Conservation (phyloP, 2,329 filamentous ascomycete genomes). For the Purpureocillium lavendulum region DNA sequence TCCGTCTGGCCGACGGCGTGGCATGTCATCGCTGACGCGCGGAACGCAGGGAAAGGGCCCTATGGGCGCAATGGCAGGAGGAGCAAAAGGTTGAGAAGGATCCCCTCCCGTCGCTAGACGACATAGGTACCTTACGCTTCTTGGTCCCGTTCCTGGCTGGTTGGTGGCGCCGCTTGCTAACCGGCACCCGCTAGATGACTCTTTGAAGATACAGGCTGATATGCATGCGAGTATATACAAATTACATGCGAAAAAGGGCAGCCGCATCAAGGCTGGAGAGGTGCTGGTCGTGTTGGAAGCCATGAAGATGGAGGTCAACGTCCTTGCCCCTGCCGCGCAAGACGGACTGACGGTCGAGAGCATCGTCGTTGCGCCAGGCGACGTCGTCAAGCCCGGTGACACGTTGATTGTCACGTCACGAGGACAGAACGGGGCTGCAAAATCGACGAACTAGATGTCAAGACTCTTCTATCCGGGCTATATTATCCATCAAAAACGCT, state of each 20-base stretch:
- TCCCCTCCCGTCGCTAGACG: not conserved
- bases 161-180: no score
- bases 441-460: no score
- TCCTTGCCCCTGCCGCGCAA: not conserved
- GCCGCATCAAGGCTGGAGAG: constrained; percentile 31
- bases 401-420: not conserved
- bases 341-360: not conserved
- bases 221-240: constrained; percentile 44
- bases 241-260: constrained; percentile 31
- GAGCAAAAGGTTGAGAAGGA: constrained; percentile 12
- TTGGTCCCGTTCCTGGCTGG: no score
- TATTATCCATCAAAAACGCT: no score
- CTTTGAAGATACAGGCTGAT: constrained; percentile 18
- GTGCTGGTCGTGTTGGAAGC: constrained; percentile 40
- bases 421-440: not conserved
- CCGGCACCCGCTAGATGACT: constrained; percentile 6
- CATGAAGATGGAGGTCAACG: constrained; percentile 47
- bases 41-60: constrained; percentile 6
- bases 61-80: constrained; percentile 19
- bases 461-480: no score
- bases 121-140: not conserved
- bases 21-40: not conserved
- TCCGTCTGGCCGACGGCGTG: not conserved
- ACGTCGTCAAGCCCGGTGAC: constrained; percentile 6
- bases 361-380: constrained; percentile 1